phyloP scores from a whole-genome alignment of 768 basidiomycete species.

The Pisolithus sp. region DNA sequence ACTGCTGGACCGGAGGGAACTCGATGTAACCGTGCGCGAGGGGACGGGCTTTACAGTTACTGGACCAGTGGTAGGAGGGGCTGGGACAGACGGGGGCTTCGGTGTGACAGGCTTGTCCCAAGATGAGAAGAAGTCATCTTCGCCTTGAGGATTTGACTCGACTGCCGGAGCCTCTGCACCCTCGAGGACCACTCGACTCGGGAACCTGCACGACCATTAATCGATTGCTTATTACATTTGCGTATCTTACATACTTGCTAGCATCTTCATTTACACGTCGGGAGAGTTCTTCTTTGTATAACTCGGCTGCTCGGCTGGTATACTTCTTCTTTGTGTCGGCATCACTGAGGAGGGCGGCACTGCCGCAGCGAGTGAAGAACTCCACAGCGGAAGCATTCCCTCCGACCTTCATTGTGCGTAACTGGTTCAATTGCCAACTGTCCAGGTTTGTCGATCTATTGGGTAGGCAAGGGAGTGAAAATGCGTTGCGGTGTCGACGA shows the following conservation, averaged over 20 bases:
- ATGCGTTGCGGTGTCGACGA: background rate
- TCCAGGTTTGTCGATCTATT: constrained; percentile 93
- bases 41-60: constrained; percentile 49
- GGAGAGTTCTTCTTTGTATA: constrained; percentile 90
- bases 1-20: constrained; percentile 47
- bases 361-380: constrained; percentile 88
- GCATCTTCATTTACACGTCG: constrained; percentile 74
- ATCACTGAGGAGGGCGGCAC: constrained; percentile 58
- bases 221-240: background rate
- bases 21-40: constrained; percentile 62
- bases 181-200: constrained; percentile 73
- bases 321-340: constrained; percentile 88
- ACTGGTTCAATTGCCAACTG: constrained; percentile 83
- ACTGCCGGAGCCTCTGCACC: constrained; percentile 52
- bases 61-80: constrained; percentile 48
- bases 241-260: constrained; percentile 42
- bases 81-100: constrained; percentile 46
- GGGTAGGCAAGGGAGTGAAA: constrained; percentile 10
- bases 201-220: constrained; percentile 48
- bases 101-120: constrained; percentile 83
- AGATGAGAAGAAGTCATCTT: constrained; percentile 94
- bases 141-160: constrained; percentile 41
- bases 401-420: constrained; percentile 94
- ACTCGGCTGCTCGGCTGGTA: constrained; percentile 69
- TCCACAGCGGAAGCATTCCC: constrained; percentile 84